Base-by-base conservation (phyloP, 805 yeast species). In the Metschnikowia borealis region DNA sequence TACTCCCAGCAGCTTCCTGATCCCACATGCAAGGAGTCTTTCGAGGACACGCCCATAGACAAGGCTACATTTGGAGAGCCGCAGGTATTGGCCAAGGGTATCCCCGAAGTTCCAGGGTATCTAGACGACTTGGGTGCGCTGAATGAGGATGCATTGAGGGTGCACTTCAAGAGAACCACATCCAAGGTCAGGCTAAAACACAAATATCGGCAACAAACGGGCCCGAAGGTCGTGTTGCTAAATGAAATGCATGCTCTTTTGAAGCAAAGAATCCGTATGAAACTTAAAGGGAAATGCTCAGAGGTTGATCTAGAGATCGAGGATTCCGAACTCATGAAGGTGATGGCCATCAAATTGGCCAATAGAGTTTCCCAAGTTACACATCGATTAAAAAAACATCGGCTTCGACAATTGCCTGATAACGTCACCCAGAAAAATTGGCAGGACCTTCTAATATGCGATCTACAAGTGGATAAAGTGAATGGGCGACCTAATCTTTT, bases 401-500 rank as follows among this genome's bases (percentile, higher is more conserved):
- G 37, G 8, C 15, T 23, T 6, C 46, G 40, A 14, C 14, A 26
- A 17, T 15, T 21, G 10, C 40, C 33, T 6, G 7, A 18, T n/a
- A 15, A 32, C 21, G 13, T 36, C 7, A 20, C 20, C 33, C 38
- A 14, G 23, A 43, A 37, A 23, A 50, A 35, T 29, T 57, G 61
- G 61, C 61, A 57, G 41, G 59, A 55, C 26, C 53, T 57, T 34
- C 49, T 47, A 8, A 29, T 54, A 13, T 53, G 54, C 6, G 49
- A 41, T 33, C 34, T 54, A 13, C 31, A 38, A 26, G 32, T 43
- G 40, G 49, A 41, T 15, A 50, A 44, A 18, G 33, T 37, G 17
- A 36, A 41, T 11, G 32, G 38, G 7, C 17, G 15, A 3, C 49
- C 45, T 5, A 46, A 50, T 15, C 26, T 57, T n/a, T 50, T 44